Conservation (phyloP, 2,329 filamentous ascomycete species). For the Monilinia fructicola region DNA sequence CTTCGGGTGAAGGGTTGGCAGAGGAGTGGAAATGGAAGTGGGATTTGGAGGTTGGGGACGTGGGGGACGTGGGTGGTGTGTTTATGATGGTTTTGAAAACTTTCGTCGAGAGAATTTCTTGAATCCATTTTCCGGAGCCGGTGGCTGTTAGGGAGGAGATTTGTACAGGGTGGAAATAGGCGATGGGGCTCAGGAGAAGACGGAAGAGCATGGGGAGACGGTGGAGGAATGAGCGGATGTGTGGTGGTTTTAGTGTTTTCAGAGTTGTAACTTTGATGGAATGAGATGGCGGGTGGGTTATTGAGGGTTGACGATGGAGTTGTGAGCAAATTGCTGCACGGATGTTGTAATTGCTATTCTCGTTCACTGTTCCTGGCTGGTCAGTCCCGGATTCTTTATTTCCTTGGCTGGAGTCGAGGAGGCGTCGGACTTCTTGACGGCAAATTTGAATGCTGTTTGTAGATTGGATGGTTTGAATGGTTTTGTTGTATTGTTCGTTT, state of each 20-base stretch:
- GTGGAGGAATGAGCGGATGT: conserved; percentile 48
- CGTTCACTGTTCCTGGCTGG: conserved; percentile 23
- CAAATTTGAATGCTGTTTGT: conserved; percentile 44
- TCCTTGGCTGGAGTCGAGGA: background rate
- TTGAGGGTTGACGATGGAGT: conserved; percentile 49
- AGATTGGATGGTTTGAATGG: conserved; percentile 44
- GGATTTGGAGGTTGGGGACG: conserved; percentile 32
- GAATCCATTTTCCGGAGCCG: conserved; percentile 52
- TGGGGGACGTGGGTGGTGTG: background rate
- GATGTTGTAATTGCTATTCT: conserved; percentile 45
- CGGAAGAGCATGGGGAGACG: conserved; percentile 51
- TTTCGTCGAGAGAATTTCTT: conserved; percentile 47
- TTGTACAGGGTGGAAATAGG: conserved; percentile 53
- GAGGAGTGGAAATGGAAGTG: no score
- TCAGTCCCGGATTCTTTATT: conserved; percentile 23
- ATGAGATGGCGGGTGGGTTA: conserved; percentile 50
- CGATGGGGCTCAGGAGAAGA: conserved; percentile 49
- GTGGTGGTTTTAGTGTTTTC: conserved; percentile 45
- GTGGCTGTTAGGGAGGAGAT: conserved; percentile 52
- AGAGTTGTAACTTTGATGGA: conserved; percentile 52
- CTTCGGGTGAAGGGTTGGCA: conserved; percentile 41
- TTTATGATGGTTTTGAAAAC: conserved; percentile 43
- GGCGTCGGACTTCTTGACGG: conserved; percentile 34
- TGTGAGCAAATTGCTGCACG: conserved; percentile 52
- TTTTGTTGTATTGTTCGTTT: conserved; percentile 45